Evolutionary conservation across 1,284 basidiomycete species (phyloP).

Genomic region (Wolfiporia cocos): DNA sequence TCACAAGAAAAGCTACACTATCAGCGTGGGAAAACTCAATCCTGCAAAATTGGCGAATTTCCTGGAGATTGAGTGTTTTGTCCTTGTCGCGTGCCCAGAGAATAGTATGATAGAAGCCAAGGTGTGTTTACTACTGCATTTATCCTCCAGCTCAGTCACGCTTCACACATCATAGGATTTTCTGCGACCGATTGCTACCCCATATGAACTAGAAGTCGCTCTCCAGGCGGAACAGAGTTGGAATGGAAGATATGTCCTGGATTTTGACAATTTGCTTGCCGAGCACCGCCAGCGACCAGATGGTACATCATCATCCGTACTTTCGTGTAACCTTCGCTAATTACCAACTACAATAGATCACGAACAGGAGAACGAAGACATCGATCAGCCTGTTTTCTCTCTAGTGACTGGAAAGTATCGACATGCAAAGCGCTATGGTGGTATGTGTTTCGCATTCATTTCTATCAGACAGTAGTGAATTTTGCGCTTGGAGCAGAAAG

Average conservation of each 20-base stretch:
- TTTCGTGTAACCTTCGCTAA: not conserved
- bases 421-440: conserved; percentile 64
- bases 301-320: not conserved
- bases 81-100: conserved; percentile 92
- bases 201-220: conserved; percentile 87
- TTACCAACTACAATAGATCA: not conserved
- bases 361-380: conserved; percentile 29
- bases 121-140: conserved; percentile 30
- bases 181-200: conserved; percentile 87
- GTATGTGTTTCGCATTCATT: conserved; percentile 21
- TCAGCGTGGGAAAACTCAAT: conserved; percentile 93
- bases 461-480: not conserved
- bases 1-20: conserved; percentile 89
- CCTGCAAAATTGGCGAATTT: conserved; percentile 97
- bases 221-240: conserved; percentile 64
- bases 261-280: conserved; percentile 70
- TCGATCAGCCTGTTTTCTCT: conserved; percentile 78
- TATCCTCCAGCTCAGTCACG: not conserved
- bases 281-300: conserved; percentile 19
- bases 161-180: conserved; percentile 61
- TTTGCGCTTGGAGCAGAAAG: no score
- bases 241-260: conserved; percentile 79
- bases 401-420: conserved; percentile 85
- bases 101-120: conserved; percentile 87
- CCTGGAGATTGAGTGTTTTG: conserved; percentile 93